Conservation (phyloP, 441 rosid species). For the Daphne laureola region DNA sequence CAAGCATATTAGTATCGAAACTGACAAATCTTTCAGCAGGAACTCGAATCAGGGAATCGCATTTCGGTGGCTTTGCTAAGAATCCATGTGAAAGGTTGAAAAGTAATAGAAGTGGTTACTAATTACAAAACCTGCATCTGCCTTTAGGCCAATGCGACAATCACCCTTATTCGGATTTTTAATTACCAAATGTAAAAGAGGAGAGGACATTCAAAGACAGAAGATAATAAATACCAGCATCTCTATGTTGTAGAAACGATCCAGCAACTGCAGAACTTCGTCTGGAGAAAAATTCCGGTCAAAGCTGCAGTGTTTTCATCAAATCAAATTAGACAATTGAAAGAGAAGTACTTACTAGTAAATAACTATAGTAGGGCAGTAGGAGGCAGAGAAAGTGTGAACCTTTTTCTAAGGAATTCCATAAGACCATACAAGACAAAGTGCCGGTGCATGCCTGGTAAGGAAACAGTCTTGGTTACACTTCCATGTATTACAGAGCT, state of each 20-base stretch:
- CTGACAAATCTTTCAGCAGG: too few species aligned
- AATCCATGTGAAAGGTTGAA: too few species aligned
- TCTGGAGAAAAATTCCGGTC: constrained; percentile 75
- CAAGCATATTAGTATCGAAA: too few species aligned
- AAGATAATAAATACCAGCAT: constrained; percentile 57
- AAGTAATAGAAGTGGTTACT: too few species aligned
- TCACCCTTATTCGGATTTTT: not conserved
- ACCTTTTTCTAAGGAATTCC: constrained; percentile 93
- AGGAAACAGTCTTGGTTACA: constrained; percentile 8
- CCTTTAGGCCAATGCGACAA: not conserved
- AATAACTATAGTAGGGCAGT: not conserved
- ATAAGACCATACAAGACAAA: constrained; percentile 87
- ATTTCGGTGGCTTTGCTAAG: too few species aligned
- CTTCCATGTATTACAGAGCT: constrained; percentile 1
- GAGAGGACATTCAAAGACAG: not conserved
- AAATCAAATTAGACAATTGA: constrained; percentile 5
- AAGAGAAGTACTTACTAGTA: constrained; percentile 7
- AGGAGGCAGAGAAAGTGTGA: constrained; percentile 17
- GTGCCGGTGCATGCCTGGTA: constrained; percentile 88
- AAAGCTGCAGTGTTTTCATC: constrained; percentile 35
- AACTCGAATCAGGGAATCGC: too few species aligned
- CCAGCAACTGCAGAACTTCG: constrained; percentile 85
- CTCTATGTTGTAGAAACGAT: constrained; percentile 87
- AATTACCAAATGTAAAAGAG: not conserved
- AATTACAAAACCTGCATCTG: too few species aligned